Percentiles rank a stretch among this genome's conserved stretches.
Conservation (phyloP, 768 basidiomycete species). For the Lactarius psammicola region DNA sequence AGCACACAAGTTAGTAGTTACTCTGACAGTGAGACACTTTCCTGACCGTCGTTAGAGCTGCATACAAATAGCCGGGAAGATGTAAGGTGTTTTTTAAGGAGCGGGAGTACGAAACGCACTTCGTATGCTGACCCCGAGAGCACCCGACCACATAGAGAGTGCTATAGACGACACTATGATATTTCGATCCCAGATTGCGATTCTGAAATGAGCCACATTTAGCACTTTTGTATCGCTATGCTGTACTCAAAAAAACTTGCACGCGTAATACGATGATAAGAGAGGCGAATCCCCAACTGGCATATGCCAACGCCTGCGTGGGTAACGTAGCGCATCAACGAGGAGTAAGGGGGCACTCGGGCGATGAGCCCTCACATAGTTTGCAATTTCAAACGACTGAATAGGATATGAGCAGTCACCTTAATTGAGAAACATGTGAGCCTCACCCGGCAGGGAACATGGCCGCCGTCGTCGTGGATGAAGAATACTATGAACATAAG, state of each 20-base stretch:
- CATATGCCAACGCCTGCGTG: neutral
- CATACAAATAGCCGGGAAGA: neutral
- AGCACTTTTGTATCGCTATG: neutral
- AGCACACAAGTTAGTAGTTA: neutral
- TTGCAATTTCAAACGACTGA: neutral
- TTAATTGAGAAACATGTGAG: neutral
- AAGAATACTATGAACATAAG: neutral
- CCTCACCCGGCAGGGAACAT: neutral
- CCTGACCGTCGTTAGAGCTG: neutral
- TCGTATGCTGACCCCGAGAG: neutral
- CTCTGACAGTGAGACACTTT: neutral
- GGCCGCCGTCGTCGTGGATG: neutral
- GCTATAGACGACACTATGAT: neutral
- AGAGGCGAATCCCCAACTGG: neutral
- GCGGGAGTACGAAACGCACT: neutral
- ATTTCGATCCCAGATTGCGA: neutral
- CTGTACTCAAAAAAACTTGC: neutral
- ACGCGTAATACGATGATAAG: slow-evolving; percentile 3
- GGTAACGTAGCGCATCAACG: neutral
- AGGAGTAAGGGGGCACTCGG: neutral
- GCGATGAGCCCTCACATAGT: neutral
- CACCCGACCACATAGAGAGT: neutral
- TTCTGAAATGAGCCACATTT: neutral
- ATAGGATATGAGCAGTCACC: neutral
- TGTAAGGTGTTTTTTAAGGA: neutral